Evolutionary conservation across 257 asterid genomes (phyloP), one percentile per base, ranked within the genome.

Genomic region (Solanum microdontum): DNA sequence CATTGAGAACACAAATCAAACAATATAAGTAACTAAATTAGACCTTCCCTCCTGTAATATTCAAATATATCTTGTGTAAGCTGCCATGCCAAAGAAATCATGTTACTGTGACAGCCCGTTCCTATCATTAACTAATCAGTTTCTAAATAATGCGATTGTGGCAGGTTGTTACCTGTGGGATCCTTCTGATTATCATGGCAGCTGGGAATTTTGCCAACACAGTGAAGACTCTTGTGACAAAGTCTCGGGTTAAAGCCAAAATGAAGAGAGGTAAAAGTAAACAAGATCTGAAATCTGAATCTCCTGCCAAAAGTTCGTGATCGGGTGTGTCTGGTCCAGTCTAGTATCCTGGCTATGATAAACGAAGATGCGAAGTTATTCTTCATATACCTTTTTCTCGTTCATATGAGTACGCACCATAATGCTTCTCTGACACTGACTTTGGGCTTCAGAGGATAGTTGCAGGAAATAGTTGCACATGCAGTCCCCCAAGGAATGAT

Each of bases 171-270:
- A 94, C 96, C 13, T 97, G 99, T 89, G 98, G 98, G 87, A 86
- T 95, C 88, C 98, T 97, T 87, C 93, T 97, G 88, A 94, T 95
- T 90, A 88, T 95, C 68, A 97, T 97, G 99, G 99, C 99, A 8
- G 96, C 93, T 58, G 98, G 98, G 66, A 97, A 97, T 88, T 97
- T 97, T 24, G 92, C 91, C 40, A 94, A 97, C 93, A 95, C 99
- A 11, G 98, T 97, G 91, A 94, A 97, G 93, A 93, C 99, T 58
- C 98, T 97, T 83, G 90, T 91, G 87, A 95, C 94, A 2, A 97
- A 96, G 88, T 94, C 96, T 33, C 93, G 95, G 88, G 95, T 97
- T 48, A 97, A 97, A 90, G 98, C 98, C 17, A 97, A 93, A 88
- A 94, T 94, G 96, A 91, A 73, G 92, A 95, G 83, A 90, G 94